Percentiles rank a stretch among this genome's conserved stretches.
Conservation (phyloP, 257 asterid genomes). For the Petunia secreta region DNA sequence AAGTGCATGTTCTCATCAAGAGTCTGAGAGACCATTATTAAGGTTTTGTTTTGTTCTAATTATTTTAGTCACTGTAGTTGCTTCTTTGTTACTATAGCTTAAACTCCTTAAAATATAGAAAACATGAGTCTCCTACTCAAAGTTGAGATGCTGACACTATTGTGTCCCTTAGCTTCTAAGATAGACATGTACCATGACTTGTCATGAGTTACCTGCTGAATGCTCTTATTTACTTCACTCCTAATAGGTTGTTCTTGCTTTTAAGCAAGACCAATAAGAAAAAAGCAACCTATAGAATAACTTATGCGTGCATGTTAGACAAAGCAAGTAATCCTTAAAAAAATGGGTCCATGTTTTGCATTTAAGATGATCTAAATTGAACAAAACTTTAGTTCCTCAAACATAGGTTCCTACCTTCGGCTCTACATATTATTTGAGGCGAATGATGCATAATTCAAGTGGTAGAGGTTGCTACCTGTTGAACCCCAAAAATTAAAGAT, state of each 20-base stretch:
- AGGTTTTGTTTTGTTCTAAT: not conserved
- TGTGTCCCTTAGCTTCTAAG: slow-evolving; percentile 17
- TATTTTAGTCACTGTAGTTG: not conserved
- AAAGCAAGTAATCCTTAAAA: slow-evolving; percentile 3
- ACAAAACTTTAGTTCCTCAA: not conserved
- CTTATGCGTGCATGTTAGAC: slow-evolving; percentile 11
- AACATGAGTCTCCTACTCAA: not conserved
- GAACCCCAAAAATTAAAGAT: too few species aligned
- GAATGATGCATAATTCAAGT: too few species aligned
- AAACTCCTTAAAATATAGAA: not conserved
- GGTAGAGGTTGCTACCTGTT: too few species aligned
- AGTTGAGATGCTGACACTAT: not conserved
- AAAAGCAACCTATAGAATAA: slow-evolving; percentile 15
- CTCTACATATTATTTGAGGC: too few species aligned
- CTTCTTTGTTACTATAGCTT: not conserved
- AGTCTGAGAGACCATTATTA: not conserved
- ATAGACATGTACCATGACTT: not conserved
- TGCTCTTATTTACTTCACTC: not conserved
- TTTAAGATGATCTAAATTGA: not conserved
- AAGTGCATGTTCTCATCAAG: too few species aligned
- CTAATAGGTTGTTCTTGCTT: slow-evolving; percentile 8
- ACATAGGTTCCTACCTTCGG: not conserved
- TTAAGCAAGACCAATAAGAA: not conserved
- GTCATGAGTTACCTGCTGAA: not conserved
- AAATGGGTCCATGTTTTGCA: not conserved